Evolutionary conservation across 208 protist genomes (phyloP).

Genomic region (Acanthamoeba polyphaga): DNA sequence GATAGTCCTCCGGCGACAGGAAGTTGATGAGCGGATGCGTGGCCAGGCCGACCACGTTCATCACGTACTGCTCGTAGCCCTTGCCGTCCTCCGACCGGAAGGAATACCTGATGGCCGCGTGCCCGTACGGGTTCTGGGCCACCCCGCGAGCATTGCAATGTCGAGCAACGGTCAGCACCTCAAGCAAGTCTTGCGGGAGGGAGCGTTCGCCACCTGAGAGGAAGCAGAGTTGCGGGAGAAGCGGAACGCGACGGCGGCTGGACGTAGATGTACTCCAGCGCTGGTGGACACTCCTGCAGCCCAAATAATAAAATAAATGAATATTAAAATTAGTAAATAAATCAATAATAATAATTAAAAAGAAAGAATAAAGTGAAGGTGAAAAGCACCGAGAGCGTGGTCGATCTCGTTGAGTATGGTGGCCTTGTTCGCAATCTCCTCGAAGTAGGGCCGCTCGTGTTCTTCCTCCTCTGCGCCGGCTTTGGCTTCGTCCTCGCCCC

Average conservation of each 20-base stretch:
- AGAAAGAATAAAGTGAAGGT: background rate
- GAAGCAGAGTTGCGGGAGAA: constrained; percentile 57
- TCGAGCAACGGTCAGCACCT: background rate
- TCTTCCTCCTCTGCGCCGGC: background rate
- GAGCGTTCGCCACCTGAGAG: background rate
- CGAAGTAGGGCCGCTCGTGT: background rate
- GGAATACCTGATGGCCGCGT: constrained; percentile 40
- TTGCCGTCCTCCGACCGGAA: background rate
- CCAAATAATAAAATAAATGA: background rate
- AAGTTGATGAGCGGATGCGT: constrained; percentile 66
- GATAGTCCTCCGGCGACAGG: constrained; percentile 52
- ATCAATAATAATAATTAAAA: background rate
- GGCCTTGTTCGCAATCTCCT: constrained; percentile 4
- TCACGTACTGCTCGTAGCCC: constrained; percentile 33
- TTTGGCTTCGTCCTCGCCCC: background rate
- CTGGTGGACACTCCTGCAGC: background rate
- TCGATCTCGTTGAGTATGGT: background rate
- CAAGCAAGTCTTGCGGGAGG: background rate
- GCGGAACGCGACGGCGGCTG: constrained; percentile 29
- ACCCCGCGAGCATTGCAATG: too few relatives aligned
- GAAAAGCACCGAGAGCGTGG: background rate
- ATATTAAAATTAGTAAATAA: background rate
- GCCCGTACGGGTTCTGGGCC: constrained; percentile 53
- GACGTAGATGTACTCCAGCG: constrained; percentile 52
- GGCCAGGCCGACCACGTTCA: constrained; percentile 64